Conservation (phyloP, 805 yeast species). For the Lipomyces anomalus region DNA sequence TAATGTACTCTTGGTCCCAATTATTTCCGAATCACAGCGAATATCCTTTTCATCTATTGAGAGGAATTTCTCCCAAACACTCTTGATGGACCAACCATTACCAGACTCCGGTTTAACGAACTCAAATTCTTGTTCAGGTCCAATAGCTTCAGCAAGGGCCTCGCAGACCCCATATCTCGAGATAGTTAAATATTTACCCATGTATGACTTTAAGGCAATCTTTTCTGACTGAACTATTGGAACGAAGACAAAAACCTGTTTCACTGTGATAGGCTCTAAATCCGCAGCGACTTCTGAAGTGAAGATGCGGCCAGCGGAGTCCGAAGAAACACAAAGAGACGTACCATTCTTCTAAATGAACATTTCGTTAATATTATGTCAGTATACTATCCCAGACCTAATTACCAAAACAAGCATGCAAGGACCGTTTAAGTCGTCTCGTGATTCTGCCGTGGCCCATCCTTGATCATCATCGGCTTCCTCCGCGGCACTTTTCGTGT, state of each 20-base stretch:
- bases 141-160: slow-evolving; percentile 35
- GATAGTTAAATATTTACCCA: slow-evolving; percentile 30
- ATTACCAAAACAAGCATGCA: slow-evolving; percentile 27
- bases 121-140: slow-evolving; percentile 30
- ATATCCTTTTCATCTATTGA: slow-evolving; percentile 11
- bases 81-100: slow-evolving; percentile 27
- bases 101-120: slow-evolving; percentile 15
- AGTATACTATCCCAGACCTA: not conserved
- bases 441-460: slow-evolving; percentile 31
- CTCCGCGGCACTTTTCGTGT: slow-evolving; percentile 4
- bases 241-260: slow-evolving; percentile 33
- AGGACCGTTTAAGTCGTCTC: slow-evolving; percentile 35
- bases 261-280: slow-evolving; percentile 32
- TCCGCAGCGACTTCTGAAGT: slow-evolving; percentile 19
- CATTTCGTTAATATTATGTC: not conserved
- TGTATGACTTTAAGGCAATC: slow-evolving; percentile 31
- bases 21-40: slow-evolving; percentile 3
- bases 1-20: slow-evolving; percentile 17
- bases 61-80: slow-evolving; percentile 18
- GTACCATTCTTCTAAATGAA: slow-evolving; percentile 2
- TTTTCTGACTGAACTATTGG: slow-evolving; percentile 20
- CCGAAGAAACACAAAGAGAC: slow-evolving; percentile 23
- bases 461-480: slow-evolving; percentile 11
- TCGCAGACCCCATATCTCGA: slow-evolving; percentile 22
- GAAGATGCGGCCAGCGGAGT: slow-evolving; percentile 27